These are phyloP conservation scores for Lactuca sativa DNA, from an alignment of 129 eudicot species.

Conservation along the genomic window DNA sequence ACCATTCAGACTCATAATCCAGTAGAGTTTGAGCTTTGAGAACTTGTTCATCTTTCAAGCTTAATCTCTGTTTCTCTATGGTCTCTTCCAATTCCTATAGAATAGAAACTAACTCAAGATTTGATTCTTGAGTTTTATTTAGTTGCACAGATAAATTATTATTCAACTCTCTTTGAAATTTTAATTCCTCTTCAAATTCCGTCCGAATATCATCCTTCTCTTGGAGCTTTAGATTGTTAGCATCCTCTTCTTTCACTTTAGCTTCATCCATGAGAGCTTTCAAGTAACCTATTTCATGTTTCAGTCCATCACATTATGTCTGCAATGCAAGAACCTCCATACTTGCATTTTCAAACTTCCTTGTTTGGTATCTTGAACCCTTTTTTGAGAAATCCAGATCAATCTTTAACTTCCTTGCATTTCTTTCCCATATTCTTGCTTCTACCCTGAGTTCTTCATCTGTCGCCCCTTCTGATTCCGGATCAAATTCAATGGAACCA, in stretches of 20 bases:
- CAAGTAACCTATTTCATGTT: constrained; percentile 50
- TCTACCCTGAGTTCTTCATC: constrained; percentile 60
- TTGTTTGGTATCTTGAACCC: constrained; percentile 52
- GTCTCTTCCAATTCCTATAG: constrained; percentile 79
- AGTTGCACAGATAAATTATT: constrained; percentile 51
- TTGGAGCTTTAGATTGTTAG: constrained; percentile 39
- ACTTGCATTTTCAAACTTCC: constrained; percentile 38
- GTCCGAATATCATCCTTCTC: constrained; percentile 37
- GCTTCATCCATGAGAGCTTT: constrained; percentile 49
- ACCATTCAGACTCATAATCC: constrained; percentile 48
- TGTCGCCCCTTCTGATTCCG: constrained; percentile 40
- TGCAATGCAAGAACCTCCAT: constrained; percentile 57
- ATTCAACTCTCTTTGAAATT: constrained; percentile 50
- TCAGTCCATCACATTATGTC: constrained; percentile 52
- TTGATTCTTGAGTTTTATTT: constrained; percentile 78
- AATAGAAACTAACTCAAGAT: constrained; percentile 65
- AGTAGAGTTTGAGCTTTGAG: constrained; percentile 32
- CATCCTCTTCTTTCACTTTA: constrained; percentile 38
- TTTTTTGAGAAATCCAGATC: constrained; percentile 56
- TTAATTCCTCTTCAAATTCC: constrained; percentile 64
- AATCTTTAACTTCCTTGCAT: constrained; percentile 53
- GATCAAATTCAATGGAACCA: constrained; percentile 36
- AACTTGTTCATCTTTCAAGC: constrained; percentile 38
- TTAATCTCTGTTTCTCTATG: constrained; percentile 58
- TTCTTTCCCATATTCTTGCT: constrained; percentile 78